These are phyloP conservation scores for Cutaneotrichosporon cutaneum DNA, from an alignment of 1,284 basidiomycete species.

Conservation along the genomic window DNA sequence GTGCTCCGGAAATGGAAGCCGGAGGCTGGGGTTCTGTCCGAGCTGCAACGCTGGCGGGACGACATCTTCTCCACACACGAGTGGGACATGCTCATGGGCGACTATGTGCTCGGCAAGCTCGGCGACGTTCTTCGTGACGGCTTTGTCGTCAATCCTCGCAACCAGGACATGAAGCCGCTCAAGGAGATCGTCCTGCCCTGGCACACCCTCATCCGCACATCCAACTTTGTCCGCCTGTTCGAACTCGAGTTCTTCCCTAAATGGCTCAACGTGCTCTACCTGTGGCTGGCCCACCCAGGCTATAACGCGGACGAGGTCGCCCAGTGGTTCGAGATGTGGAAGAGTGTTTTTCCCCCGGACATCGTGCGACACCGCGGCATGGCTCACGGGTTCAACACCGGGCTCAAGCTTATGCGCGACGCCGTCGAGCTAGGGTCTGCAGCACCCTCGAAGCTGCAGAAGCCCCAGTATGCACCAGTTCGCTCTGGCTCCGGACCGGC, in stretches of 20 bases:
- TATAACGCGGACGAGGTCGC: slow-evolving; percentile 87
- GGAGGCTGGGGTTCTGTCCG: slow-evolving; percentile 70
- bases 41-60: slow-evolving; percentile 70
- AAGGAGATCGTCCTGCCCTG: slow-evolving; percentile 71
- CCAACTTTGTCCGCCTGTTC: slow-evolving; percentile 74
- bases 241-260: slow-evolving; percentile 93
- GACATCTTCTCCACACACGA: slow-evolving; percentile 75
- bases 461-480: slow-evolving; percentile 60
- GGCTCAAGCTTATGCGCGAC: slow-evolving; percentile 86
- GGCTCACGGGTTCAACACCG: slow-evolving; percentile 74
- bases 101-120: slow-evolving; percentile 86
- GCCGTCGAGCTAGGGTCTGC: slow-evolving; percentile 78
- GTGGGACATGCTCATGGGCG: slow-evolving; percentile 88
- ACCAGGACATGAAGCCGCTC: slow-evolving; percentile 82
- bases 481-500: slow-evolving; percentile 2
- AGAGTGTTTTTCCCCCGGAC: slow-evolving; percentile 69
- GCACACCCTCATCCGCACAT: slow-evolving; percentile 68
- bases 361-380: slow-evolving; percentile 66
- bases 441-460: slow-evolving; percentile 64
- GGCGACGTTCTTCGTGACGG: slow-evolving; percentile 74
- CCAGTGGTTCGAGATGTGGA: slow-evolving; percentile 86
- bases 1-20: slow-evolving; percentile 74
- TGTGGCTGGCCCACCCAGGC: slow-evolving; percentile 82
- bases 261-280: slow-evolving; percentile 86
- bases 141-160: slow-evolving; percentile 81